Percentiles rank a stretch among this genome's conserved stretches.
Conservation (phyloP, 2,329 filamentous ascomycete species). For the Microsporum audouinii region DNA sequence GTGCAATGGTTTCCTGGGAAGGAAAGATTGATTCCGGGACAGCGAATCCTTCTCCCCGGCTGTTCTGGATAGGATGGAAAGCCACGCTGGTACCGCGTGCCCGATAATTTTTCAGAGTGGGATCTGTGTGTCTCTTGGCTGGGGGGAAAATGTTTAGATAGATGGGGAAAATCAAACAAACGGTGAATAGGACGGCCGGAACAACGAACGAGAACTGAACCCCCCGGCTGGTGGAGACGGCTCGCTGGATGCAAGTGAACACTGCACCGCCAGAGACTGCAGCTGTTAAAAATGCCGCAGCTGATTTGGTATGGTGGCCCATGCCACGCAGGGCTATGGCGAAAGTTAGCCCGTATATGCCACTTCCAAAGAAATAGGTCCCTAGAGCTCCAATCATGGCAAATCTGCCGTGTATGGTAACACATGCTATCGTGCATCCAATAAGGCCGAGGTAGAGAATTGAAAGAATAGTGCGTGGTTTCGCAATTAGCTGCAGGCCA, state of each 20-base stretch:
- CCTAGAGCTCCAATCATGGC: constrained; percentile 41
- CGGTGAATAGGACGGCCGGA: constrained; percentile 41
- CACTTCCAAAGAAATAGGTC: constrained; percentile 50
- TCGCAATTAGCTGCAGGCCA: constrained; percentile 42
- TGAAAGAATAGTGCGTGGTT: constrained; percentile 47
- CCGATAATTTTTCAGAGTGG: constrained; percentile 13
- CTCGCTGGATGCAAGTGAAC: constrained; percentile 45
- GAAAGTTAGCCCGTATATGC: constrained; percentile 49
- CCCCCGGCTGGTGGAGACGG: constrained; percentile 30
- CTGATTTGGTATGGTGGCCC: constrained; percentile 47
- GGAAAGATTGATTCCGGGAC: constrained; percentile 3
- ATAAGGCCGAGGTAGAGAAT: constrained; percentile 44
- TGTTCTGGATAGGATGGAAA: not conserved
- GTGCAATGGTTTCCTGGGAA: not conserved
- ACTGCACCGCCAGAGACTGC: constrained; percentile 44
- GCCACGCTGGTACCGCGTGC: not conserved
- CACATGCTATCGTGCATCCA: constrained; percentile 41
- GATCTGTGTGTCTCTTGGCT: constrained; percentile 42
- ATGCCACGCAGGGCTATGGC: constrained; percentile 48
- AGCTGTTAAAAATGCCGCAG: constrained; percentile 42
- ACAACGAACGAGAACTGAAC: constrained; percentile 43
- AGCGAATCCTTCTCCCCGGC: not conserved
- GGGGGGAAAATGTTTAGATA: constrained; percentile 41
- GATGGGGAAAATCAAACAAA: constrained; percentile 43
- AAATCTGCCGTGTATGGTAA: constrained; percentile 36